Evolutionary conservation across 225 moss, liverwort and hornwort genomes (phyloP), one percentile per base, ranked within the genome.

Genomic region (Rhytidiadelphus loreus): DNA sequence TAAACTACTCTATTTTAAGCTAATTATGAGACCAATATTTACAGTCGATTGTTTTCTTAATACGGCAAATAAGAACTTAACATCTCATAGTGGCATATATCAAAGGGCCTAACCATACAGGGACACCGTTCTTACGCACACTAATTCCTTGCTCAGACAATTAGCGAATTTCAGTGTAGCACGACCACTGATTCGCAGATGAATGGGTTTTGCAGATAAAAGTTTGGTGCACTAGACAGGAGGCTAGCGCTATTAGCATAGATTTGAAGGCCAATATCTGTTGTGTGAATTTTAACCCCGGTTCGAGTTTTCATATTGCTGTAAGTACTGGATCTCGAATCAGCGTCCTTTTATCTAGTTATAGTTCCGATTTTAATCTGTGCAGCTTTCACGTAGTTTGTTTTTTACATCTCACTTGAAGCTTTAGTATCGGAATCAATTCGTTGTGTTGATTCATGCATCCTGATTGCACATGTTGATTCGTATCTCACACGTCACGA

Each of bases 191-290:
- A 84, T 35, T 79, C 59, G 46, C 26, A 85, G 30, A 64, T 81
- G 86, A 29, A 44, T 73, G 75, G n/a, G 21, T 77, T 90, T 87
- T 88, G 78, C 92, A 97, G 97, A 93, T 98, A 61, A 98, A 97
- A 83, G 95, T 98, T 35, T 98, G 98, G 98, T 94, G 95, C 87
- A 98, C 96, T 29, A 95, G 88, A 61, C 96, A 98, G 91, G 98
- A 98, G 90, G 87, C 89, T 21, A 98, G 98, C 85, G 94, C 95
- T 60, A 78, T 96, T 84, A 96, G 94, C 75, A 95, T 98, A 87
- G 98, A 98, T 65, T 95, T 96, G 92, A 97, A 94, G 92, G 97
- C 97, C 56, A 97, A 97, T 86, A 95, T 98, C 58, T 98, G 98
- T 85, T 98, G 97, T 81, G 98, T 97, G 85, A 98, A 96, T 91